Percentiles rank a stretch among this genome's conserved stretches.
phyloP scores from a whole-genome alignment of 805 yeast genomes.

The Saturnispora sekii region DNA sequence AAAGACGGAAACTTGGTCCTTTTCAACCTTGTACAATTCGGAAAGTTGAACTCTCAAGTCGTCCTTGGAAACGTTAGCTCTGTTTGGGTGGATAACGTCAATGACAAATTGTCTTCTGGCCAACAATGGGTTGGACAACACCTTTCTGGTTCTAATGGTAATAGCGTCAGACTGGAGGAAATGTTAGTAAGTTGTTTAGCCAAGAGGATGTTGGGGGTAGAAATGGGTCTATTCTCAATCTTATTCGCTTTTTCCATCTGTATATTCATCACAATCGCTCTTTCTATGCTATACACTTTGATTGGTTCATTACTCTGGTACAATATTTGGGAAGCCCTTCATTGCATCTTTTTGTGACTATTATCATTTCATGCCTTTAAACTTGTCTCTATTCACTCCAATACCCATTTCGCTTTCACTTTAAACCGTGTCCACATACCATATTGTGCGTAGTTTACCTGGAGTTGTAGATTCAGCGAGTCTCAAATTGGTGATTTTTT shows the following conservation, averaged over 20 bases:
- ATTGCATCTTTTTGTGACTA: too few relatives aligned
- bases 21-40: slow-evolving; percentile 55
- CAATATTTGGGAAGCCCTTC: too few relatives aligned
- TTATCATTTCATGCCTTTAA: too few relatives aligned
- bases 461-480: not conserved
- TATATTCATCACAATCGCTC: too few relatives aligned
- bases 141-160: slow-evolving; percentile 99
- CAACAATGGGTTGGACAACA: slow-evolving; percentile 97
- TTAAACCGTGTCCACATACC: not conserved
- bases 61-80: slow-evolving; percentile 98
- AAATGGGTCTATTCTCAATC: not conserved
- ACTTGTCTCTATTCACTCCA: not conserved
- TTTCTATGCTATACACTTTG: too few relatives aligned
- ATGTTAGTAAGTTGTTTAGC: slow-evolving; percentile 12
- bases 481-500: not conserved
- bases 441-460: slow-evolving; percentile 6
- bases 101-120: slow-evolving; percentile 99
- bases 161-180: slow-evolving; percentile 90
- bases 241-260: not conserved
- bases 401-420: too few relatives aligned
- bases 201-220: too few relatives aligned
- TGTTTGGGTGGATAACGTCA: slow-evolving; percentile 99
- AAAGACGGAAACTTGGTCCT: slow-evolving; percentile 78
- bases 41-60: slow-evolving; percentile 79
- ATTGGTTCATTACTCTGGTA: too few relatives aligned